phyloP scores from a whole-genome alignment of 2,329 filamentous ascomycete species.

The Ophiocordyceps australis region DNA sequence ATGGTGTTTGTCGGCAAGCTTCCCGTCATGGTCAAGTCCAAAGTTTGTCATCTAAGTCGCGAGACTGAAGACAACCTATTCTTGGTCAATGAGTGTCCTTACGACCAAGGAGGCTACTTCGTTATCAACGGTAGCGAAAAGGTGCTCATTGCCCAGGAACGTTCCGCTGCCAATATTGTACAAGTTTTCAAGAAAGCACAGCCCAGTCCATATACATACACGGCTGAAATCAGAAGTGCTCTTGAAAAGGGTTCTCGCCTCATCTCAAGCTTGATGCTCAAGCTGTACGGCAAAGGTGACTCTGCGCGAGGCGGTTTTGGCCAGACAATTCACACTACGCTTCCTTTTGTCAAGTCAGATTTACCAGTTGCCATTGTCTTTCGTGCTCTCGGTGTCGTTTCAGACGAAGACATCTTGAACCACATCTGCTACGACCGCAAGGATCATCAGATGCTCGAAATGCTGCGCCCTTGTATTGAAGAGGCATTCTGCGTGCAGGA shows the following conservation, averaged over 20 bases:
- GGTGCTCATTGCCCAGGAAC: slow-evolving; percentile 92
- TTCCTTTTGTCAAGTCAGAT: slow-evolving; percentile 88
- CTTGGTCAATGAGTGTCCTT: slow-evolving; percentile 87
- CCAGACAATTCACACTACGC: slow-evolving; percentile 72
- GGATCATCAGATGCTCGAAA: slow-evolving; percentile 93
- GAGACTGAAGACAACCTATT: slow-evolving; percentile 77
- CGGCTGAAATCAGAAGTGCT: slow-evolving; percentile 90
- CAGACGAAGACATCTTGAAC: slow-evolving; percentile 93
- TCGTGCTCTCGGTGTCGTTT: slow-evolving; percentile 85
- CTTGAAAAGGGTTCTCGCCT: slow-evolving; percentile 90
- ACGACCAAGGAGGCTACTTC: slow-evolving; percentile 96
- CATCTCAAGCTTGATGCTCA: slow-evolving; percentile 83
- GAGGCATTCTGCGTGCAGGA: slow-evolving; percentile 95
- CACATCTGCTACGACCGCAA: slow-evolving; percentile 93
- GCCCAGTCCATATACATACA: slow-evolving; percentile 81
- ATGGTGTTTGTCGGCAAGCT: slow-evolving; percentile 88
- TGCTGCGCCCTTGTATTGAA: slow-evolving; percentile 92
- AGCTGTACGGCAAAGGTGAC: slow-evolving; percentile 75
- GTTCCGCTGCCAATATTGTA: slow-evolving; percentile 94
- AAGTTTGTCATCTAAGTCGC: slow-evolving; percentile 77
- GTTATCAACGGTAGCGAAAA: slow-evolving; percentile 99
- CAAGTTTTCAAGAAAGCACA: slow-evolving; percentile 97
- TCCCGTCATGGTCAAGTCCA: slow-evolving; percentile 95
- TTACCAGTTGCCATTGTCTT: slow-evolving; percentile 93
- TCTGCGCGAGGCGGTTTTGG: slow-evolving; percentile 61